Evolutionary conservation across 2,329 filamentous ascomycete genomes (phyloP), one percentile per base, ranked within the genome.

Genomic region (Amauroascus verrucosus): DNA sequence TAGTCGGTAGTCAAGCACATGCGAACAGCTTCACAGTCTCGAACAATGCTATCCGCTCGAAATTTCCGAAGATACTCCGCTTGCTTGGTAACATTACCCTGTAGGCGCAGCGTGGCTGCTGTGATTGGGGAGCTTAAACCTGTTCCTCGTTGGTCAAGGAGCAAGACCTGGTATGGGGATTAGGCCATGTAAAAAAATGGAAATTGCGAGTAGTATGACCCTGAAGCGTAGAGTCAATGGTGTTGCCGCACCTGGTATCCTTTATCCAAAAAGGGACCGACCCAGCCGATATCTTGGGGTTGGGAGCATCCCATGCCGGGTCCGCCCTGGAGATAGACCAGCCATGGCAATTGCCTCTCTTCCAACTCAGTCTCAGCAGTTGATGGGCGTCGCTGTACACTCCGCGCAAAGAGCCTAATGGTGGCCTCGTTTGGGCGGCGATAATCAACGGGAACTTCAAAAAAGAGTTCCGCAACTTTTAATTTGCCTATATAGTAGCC

Each of bases 121-220:
- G 85, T 85, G 40, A 96, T 80, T 0, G 90, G 85, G 1, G 82
- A 86, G 64, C 87, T 94, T 48, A 95, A 73, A 1, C 91, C 91
- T 2, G 88, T 94, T 11, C 91, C 91, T 48, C 91, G 82, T 67
- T 95, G 90, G 67, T 97, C 91, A n/a, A 97, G 77, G 58, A 85
- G 84, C 1, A 97, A 78, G 44, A 83, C 67, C 71, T 74, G 56
- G 18, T 26, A 51, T 20, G n/a, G 18, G 11, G 6, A 18, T 41
- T 53, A 38, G 35, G 22, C 11, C 7, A n/a, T 46, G 28, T 9
- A 20, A 30, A 41, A 18, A 24, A 41, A 35, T 20, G 33, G 13
- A 20, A 35, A 35, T 35, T 35, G 4, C 33, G 11, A 32, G 26
- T 30, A 30, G 26, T 35, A 35, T 9, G 33, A 35, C 6, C 4